Percentiles rank a stretch among this genome's conserved stretches.
Conservation (phyloP, 768 basidiomycete genomes). For the Termitomyces sp. region DNA sequence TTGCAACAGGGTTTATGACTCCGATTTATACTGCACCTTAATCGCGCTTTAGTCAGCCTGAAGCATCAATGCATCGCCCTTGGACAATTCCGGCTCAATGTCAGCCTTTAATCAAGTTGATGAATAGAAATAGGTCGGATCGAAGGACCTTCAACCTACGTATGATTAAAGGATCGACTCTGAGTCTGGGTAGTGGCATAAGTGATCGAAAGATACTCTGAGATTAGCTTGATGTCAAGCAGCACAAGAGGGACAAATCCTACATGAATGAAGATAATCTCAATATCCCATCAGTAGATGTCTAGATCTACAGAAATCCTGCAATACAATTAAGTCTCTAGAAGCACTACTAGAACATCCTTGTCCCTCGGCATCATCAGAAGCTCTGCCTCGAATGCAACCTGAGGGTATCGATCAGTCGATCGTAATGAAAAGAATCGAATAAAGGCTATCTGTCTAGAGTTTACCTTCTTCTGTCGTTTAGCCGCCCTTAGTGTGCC, state of each 20-base stretch:
- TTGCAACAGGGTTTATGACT: neutral
- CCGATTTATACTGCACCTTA: neutral
- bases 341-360: constrained; percentile 35
- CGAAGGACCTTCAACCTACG: no score
- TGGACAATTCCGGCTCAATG: neutral
- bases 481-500: constrained; percentile 42
- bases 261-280: neutral
- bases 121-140: no score
- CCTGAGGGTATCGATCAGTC: constrained; percentile 20
- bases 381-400: constrained; percentile 38
- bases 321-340: constrained; percentile 19
- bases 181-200: neutral
- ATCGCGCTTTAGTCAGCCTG: no score
- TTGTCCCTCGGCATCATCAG: constrained; percentile 48
- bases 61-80: neutral
- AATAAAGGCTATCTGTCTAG: neutral
- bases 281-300: neutral
- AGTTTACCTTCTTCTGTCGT: constrained; percentile 36
- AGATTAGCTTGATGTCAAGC: neutral
- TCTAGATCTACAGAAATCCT: neutral
- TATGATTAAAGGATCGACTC: no score
- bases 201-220: neutral
- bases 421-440: neutral
- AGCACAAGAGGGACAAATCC: neutral
- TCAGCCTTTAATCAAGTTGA: no score